Evolutionary conservation across 768 basidiomycete genomes (phyloP), one percentile per base, ranked within the genome.

Genomic region (Hemileccinum impolitum): DNA sequence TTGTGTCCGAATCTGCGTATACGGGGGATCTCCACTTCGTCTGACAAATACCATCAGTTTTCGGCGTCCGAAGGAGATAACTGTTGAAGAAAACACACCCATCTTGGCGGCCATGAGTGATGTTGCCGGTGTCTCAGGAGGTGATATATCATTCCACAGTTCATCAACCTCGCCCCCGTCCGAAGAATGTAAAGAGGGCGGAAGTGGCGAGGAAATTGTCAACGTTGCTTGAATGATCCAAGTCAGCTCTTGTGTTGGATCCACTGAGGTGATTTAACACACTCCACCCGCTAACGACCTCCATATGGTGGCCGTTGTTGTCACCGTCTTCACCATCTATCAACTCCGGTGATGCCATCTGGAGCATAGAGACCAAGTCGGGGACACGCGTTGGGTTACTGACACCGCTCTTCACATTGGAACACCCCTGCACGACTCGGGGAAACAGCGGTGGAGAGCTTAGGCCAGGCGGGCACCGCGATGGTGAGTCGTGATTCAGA

Each of bases 251-350:
- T 15, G 11, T 26, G 4, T 18, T 28, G 26, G 28, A 50, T 37
- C 6, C 39, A 43, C 25, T 4, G 50, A 41, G 32, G 39, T n/a
- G 15, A 14, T 51, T 52, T 40, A 37, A 74, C 77, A 38, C 58
- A 87, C 87, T 63, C 83, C 84, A 84, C 25, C 84, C 86, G 62
- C 80, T 74, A 1, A 86, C 76, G 30, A 85, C 57, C 9, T 74
- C 67, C 72, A 88, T 76, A 60, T 80, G 78, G 43, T 74, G 72
- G 30, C 58, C 60, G n/a, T 73, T 66, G 6, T 79, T 51, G 41
- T 80, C 75, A 4, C 64, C 65, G 19, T 77, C 75, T 31, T 72
- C 66, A 41, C 75, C 69, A 36, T 72, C 67, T 39, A 63, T 57
- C 39, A 68, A 49, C 39, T 62, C 54, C 11, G 50, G 53, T 31